Base-by-base conservation (phyloP, 2,329 filamentous ascomycete genomes). In the Septoria petroselini region DNA sequence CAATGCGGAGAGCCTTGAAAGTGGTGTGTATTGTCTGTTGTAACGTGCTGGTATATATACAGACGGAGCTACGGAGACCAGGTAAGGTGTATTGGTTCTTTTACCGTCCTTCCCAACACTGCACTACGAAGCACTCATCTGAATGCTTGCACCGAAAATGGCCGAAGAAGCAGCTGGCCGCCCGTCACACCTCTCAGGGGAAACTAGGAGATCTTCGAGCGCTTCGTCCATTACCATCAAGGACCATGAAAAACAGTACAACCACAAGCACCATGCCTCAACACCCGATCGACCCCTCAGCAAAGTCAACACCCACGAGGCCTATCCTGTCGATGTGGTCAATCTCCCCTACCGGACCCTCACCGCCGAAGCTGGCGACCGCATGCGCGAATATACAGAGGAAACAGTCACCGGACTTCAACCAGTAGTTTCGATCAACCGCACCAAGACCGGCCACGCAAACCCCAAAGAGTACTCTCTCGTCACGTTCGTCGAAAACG, bases 401-500 rank as follows among this genome's bases (percentile, higher is more conserved):
- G 62, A 65, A 41, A 61, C 57, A 2, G 46, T 54, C 7, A 55
- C 48, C 18, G 58, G 59, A 19, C 50, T 64, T 5, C 57, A 60
- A 30, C 48, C 57, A 27, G 54, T 63, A 1, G 45, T 57, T 27
- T 61, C 64, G 12, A 59, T 55, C 37, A 54, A 57, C 15, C 57
- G 57, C n/a, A 60, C 56, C 42, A 55, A 57, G 19, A 60, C 58
- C 12, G 62, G 63, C 25, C 50, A 42, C 11, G 21, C 33, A 9
- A 33, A 47, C 65, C 71, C 49, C 57, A 65, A 53, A 38, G 41
- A 52, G n/a, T 83, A 80, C 63, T 80, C 83, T 50, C 72, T 87
- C 7, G 83, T 87, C 27, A 86, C 84, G 0, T 95, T 93, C 64
- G 79, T 76, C 3, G 76, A 83, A 2, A 73, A 82, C 64, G 66